Percentiles rank a stretch among this genome's conserved stretches.
These are phyloP conservation scores for Mycena belliarum DNA, from an alignment of 768 basidiomycete species.

Conservation along the genomic window DNA sequence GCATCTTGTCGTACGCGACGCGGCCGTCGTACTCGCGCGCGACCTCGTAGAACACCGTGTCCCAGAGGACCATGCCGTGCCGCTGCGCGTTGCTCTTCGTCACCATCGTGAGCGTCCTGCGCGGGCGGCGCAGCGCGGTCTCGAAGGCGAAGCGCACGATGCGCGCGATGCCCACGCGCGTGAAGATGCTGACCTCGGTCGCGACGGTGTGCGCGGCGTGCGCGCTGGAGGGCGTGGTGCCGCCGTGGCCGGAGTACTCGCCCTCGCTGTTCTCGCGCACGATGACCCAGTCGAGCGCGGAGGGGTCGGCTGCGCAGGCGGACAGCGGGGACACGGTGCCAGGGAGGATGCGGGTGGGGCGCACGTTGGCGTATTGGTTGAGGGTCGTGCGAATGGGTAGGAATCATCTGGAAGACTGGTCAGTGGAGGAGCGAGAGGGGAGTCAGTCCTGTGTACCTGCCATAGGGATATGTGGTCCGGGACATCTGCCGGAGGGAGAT, in stretches of 20 bases:
- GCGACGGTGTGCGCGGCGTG: constrained; percentile 45
- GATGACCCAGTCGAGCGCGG: constrained; percentile 51
- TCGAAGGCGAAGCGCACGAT: constrained; percentile 57
- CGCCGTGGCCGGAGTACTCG: constrained; percentile 52
- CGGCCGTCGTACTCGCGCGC: constrained; percentile 51
- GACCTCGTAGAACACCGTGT: constrained; percentile 47
- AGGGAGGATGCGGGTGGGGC: constrained; percentile 50
- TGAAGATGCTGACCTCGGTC: constrained; percentile 45
- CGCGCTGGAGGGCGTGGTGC: constrained; percentile 42
- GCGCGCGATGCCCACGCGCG: constrained; percentile 47
- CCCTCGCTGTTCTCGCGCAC: constrained; percentile 61
- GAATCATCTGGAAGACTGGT: constrained; percentile 21
- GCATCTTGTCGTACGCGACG: constrained; percentile 47
- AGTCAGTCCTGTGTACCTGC: constrained; percentile 32
- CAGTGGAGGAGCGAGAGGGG: background rate
- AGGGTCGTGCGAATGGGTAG: constrained; percentile 53
- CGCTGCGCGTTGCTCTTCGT: constrained; percentile 55
- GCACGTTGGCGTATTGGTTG: constrained; percentile 51
- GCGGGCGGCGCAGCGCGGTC: constrained; percentile 47
- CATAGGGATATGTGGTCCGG: constrained; percentile 61
- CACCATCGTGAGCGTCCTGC: constrained; percentile 52
- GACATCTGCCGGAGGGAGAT: constrained; percentile 26
- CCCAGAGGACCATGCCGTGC: constrained; percentile 52
- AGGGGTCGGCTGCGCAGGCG: constrained; percentile 39
- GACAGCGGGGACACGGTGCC: constrained; percentile 50